Percentiles rank a stretch among this genome's conserved stretches.
Evolutionary conservation across 78 protist genomes (phyloP).

Genomic region (Protostelium mycophagum): DNA sequence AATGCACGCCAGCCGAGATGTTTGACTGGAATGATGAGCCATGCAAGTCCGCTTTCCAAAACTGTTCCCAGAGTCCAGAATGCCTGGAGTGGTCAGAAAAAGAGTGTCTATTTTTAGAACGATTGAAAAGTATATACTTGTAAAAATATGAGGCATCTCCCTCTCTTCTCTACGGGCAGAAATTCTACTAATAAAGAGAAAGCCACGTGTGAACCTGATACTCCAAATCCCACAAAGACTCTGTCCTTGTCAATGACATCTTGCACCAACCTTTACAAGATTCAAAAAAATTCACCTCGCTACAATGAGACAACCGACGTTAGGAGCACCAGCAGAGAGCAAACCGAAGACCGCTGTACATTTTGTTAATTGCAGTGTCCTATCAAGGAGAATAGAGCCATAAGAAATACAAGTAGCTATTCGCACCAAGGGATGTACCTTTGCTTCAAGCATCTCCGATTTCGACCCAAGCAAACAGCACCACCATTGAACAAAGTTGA

Average conservation of each 20-base stretch:
- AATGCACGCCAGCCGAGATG: conserved; percentile 1
- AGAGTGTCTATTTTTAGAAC: too few species aligned
- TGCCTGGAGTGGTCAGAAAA: neutral
- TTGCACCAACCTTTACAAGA: neutral
- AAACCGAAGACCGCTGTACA: neutral
- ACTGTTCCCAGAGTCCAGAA: conserved; percentile 17
- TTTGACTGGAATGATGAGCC: neutral
- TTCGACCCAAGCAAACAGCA: too few species aligned
- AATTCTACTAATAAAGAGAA: neutral
- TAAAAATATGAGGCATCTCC: neutral
- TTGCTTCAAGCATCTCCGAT: too few species aligned
- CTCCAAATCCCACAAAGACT: conserved; percentile 7
- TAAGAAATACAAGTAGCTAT: too few species aligned
- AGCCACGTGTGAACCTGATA: neutral
- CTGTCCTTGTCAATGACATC: neutral
- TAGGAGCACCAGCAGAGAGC: neutral
- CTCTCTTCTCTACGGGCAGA: conserved; percentile 1
- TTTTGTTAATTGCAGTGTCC: too few species aligned
- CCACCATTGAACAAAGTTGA: too few species aligned
- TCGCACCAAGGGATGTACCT: too few species aligned
- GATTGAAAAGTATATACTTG: neutral
- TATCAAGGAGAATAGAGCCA: too few species aligned
- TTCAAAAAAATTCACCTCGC: neutral
- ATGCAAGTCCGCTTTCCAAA: neutral
- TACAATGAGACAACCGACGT: neutral